These are phyloP conservation scores for Rubus idaeus DNA, from an alignment of 306 rosid genomes.

Conservation along the genomic window DNA sequence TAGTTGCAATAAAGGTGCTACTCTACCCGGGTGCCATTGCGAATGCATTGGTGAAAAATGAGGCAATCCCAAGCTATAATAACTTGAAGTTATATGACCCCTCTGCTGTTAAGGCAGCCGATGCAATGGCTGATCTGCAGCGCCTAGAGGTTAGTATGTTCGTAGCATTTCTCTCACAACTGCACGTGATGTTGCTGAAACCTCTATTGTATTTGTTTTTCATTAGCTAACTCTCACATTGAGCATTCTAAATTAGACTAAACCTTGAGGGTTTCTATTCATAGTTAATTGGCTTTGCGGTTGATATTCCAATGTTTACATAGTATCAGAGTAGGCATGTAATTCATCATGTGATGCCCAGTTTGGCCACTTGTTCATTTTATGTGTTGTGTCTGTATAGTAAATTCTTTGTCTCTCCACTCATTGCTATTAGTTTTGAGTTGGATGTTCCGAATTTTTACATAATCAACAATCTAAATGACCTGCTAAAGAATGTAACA, in stretches of 20 bases:
- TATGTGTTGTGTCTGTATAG: not conserved
- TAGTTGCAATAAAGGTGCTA: constrained; percentile 49
- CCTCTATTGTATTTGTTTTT: not conserved
- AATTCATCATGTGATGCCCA: not conserved
- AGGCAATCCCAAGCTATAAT: constrained; percentile 41
- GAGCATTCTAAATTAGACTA: not conserved
- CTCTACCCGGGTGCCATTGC: constrained; percentile 78
- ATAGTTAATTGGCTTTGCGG: not conserved
- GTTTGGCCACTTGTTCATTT: not conserved
- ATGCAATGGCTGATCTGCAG: constrained; percentile 52
- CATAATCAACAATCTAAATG: not conserved
- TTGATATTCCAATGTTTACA: not conserved
- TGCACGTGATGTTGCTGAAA: not conserved
- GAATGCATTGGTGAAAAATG: constrained; percentile 39
- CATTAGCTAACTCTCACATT: not conserved
- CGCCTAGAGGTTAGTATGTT: constrained; percentile 65
- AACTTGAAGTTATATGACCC: constrained; percentile 40
- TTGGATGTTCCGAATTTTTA: not conserved
- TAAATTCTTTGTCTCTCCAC: not conserved
- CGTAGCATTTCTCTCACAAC: not conserved
- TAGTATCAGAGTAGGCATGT: not conserved
- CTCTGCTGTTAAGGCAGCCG: constrained; percentile 29
- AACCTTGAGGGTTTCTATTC: not conserved
- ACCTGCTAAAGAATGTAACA: not conserved
- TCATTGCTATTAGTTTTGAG: not conserved